phyloP scores from a whole-genome alignment of 768 basidiomycete genomes.

The Postia placenta region DNA sequence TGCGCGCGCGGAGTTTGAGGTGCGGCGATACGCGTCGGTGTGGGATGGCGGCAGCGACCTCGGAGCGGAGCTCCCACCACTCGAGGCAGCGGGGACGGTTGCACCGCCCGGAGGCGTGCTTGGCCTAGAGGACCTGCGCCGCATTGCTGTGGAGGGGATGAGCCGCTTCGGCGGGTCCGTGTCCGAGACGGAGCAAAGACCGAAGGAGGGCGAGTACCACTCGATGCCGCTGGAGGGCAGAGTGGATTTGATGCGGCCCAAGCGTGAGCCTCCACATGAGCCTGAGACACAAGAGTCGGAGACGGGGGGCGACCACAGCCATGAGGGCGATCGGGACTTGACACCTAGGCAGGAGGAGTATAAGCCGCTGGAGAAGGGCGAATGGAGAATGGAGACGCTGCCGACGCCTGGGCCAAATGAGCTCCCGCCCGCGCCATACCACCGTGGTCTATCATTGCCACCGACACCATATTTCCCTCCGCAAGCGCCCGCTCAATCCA shows the following conservation, averaged over 20 bases:
- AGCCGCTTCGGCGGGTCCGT: conserved; percentile 2
- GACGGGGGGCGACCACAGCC: background rate
- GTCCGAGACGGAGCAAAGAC: conserved; percentile 4
- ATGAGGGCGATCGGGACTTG: conserved; percentile 10
- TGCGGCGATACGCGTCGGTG: conserved; percentile 61
- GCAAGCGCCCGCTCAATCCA: conserved; percentile 2
- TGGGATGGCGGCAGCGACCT: conserved; percentile 54
- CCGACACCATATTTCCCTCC: conserved; percentile 14
- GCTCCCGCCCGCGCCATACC: conserved; percentile 54
- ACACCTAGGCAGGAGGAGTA: conserved; percentile 13
- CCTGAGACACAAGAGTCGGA: background rate
- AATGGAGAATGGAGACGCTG: conserved; percentile 39
- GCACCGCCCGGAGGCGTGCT: conserved; percentile 30
- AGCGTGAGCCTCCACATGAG: conserved; percentile 11
- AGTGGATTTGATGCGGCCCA: conserved; percentile 77
- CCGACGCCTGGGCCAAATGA: conserved; percentile 61
- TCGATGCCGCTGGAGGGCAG: conserved; percentile 85
- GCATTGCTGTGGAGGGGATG: conserved; percentile 55
- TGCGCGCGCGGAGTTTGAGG: conserved; percentile 47
- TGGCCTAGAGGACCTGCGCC: conserved; percentile 59
- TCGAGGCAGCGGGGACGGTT: background rate
- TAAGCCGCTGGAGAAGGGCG: background rate
- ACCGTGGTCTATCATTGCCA: conserved; percentile 26
- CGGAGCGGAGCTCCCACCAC: conserved; percentile 22
- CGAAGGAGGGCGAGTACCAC: conserved; percentile 66